A percentile compares a stretch with the other conserved stretches of the same genome.
Conservation (phyloP, 2,329 filamentous ascomycete genomes). For the Neofusicoccum sp. region DNA sequence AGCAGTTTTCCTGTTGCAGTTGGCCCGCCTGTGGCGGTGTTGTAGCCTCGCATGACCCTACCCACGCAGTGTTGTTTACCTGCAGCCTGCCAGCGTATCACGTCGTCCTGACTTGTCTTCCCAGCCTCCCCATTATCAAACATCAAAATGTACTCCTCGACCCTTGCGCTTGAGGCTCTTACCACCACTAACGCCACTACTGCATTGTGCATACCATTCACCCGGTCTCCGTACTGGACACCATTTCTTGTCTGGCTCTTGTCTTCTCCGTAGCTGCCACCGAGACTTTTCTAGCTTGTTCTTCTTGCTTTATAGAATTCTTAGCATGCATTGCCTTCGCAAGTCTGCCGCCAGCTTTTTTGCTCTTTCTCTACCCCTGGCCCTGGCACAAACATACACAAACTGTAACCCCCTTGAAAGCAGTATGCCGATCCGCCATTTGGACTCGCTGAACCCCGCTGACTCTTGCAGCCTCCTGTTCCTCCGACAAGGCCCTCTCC, state of each 20-base stretch:
- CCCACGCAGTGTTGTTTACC: not conserved
- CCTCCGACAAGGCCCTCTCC: slow-evolving; percentile 36
- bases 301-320: not conserved
- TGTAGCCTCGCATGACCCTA: not conserved
- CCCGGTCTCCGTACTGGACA: not conserved
- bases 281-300: not conserved
- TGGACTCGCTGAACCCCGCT: slow-evolving; percentile 22
- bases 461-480: slow-evolving; percentile 29
- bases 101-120: not conserved
- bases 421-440: not conserved
- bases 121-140: slow-evolving; percentile 13
- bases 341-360: not conserved
- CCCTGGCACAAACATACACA: slow-evolving; percentile 38
- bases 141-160: slow-evolving; percentile 3
- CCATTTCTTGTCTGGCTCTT: not conserved
- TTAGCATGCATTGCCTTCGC: slow-evolving; percentile 4
- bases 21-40: not conserved
- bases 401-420: slow-evolving; percentile 34
- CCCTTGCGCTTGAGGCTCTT: slow-evolving; percentile 17
- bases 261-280: not conserved
- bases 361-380: not conserved
- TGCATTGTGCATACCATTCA: slow-evolving; percentile 13
- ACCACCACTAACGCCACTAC: not conserved
- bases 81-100: not conserved
- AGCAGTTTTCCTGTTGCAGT: not conserved